phyloP scores from a whole-genome alignment of 2,329 filamentous ascomycete species.

The Aspergillus ustus region DNA sequence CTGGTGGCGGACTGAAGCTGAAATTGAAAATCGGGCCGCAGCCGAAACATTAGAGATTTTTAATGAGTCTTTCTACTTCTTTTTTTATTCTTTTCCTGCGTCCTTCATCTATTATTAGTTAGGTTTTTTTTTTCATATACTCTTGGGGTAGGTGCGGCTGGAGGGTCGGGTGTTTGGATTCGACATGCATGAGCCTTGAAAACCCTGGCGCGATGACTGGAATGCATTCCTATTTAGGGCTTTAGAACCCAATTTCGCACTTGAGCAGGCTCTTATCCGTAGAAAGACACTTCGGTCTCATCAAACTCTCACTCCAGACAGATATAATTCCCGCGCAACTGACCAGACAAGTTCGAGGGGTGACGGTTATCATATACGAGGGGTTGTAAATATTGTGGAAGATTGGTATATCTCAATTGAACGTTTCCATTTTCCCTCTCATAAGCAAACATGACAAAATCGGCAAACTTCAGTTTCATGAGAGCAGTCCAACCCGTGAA shows the following conservation, averaged over 20 bases:
- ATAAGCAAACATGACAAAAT: conserved; percentile 23
- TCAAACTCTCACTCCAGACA: not conserved
- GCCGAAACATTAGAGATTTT: conserved; percentile 31
- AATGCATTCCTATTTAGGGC: conserved; percentile 5
- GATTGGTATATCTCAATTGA: conserved; percentile 7
- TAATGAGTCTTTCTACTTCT: conserved; percentile 14
- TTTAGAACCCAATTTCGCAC: not conserved
- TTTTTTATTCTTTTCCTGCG: conserved; percentile 18
- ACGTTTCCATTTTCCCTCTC: conserved; percentile 13
- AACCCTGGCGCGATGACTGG: conserved; percentile 21
- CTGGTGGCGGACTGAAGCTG: conserved; percentile 46
- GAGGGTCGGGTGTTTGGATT: conserved; percentile 17
- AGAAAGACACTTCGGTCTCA: not conserved
- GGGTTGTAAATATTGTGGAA: not conserved
- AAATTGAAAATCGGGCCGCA: conserved; percentile 47
- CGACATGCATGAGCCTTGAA: conserved; percentile 14
- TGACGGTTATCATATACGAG: not conserved
- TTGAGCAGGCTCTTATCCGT: not conserved
- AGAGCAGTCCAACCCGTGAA: conserved; percentile 43
- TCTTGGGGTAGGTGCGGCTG: conserved; percentile 13
- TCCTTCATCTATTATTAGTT: conserved; percentile 2
- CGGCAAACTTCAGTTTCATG: conserved; percentile 33
- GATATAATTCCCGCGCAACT: not conserved
- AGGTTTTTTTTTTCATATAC: conserved; percentile 13
- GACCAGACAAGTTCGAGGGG: not conserved